Evolutionary conservation across 164 flowering plant genomes (phyloP), one percentile per base, ranked within the genome.

Genomic region (Stephania cephalantha): DNA sequence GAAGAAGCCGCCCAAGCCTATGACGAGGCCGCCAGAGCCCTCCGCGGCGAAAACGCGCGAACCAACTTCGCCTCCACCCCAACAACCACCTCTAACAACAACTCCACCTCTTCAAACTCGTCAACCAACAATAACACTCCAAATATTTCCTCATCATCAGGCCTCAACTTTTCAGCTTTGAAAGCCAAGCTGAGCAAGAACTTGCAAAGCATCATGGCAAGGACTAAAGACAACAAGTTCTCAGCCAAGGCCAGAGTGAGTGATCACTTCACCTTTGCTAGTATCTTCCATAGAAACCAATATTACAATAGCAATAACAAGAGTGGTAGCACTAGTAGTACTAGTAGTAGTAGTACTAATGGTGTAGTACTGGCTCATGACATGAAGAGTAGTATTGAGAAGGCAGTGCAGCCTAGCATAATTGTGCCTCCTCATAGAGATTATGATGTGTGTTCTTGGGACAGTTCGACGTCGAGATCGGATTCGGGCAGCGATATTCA

Each of bases 1-100:
- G 93, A 91, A 74, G 95, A 88, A 72, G 93, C 95, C 2, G 96
- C 93, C 1, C 71, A 88, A 50, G 95, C 93, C 18, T 89, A 91
- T 15, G 95, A 91, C 65, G 95, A 91, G 73, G 95, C 95, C 0
- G 93, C 95, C 1, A 78, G 90, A 55, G 90, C 91, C 76, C 81
- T 91, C 5, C 86, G 95, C 3, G 95, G 95, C 0, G 89, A 89
- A 53, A 91, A 89, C 67, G 93, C 95, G 0, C 77, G 91, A 25
- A 89, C 93, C 73, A 91, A 91, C 78, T 91, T 89, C 29, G 83
- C 86, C 13, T 46, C 78, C 5, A n/a, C 68, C 42, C 42, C 42
- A 35, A 35, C 42, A 35, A 35, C 42, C 42, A 35, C 42, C 42
- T 35, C 42, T 35, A 35, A 35, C 4, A 35, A 35, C 45, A 46